Evolutionary conservation across 176 grass and related monocot genomes (phyloP).

Genomic region (Oryza punctata): DNA sequence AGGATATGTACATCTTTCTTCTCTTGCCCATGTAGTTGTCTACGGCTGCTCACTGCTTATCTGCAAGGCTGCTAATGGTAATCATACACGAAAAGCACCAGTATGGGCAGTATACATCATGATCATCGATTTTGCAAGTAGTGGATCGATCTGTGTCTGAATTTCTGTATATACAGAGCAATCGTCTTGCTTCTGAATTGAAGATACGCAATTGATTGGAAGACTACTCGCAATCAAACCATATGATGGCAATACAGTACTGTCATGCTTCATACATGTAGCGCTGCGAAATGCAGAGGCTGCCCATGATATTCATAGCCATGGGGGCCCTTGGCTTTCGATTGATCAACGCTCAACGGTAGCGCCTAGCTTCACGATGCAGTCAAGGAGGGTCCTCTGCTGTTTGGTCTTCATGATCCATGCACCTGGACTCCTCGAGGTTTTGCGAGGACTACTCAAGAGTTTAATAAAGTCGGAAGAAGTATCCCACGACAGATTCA

Average conservation of each 20-base stretch:
- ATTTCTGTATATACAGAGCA: not conserved
- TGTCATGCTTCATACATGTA: conserved; percentile 16
- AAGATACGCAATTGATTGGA: conserved; percentile 45
- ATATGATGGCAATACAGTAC: conserved; percentile 9
- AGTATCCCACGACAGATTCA: not conserved
- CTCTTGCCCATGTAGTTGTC: not conserved
- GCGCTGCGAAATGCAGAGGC: not conserved
- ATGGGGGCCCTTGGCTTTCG: conserved; percentile 8
- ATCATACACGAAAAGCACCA: not conserved
- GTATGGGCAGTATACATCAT: conserved; percentile 2
- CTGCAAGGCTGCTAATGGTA: not conserved
- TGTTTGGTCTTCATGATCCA: not conserved
- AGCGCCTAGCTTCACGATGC: not conserved
- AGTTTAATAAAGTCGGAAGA: no score
- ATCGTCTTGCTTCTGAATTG: conserved; percentile 32
- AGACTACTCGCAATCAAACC: conserved; percentile 25
- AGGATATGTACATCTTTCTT: not conserved
- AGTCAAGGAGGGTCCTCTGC: not conserved
- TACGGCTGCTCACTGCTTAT: not conserved
- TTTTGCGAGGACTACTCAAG: not conserved
- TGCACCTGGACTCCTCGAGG: not conserved
- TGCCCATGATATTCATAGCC: not conserved
- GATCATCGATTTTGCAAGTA: not conserved
- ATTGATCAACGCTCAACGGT: conserved; percentile 15
- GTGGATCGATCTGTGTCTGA: not conserved